phyloP scores from a whole-genome alignment of 352 stramenopile species.

The Phytopythium litorale region DNA sequence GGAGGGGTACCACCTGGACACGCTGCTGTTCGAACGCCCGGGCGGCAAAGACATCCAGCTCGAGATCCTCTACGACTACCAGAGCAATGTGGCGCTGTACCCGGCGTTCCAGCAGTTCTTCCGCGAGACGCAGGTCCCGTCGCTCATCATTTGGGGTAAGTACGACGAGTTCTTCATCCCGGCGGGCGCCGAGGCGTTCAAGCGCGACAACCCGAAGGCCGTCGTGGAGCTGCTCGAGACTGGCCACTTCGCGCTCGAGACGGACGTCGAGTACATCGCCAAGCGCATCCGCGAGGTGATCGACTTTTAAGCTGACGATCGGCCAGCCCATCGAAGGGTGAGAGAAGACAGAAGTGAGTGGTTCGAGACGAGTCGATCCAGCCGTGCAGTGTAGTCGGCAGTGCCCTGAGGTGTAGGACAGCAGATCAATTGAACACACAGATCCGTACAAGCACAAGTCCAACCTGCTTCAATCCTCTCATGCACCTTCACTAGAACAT shows the following conservation, averaged over 20 bases:
- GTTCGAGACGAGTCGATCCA: no score
- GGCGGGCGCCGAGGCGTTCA: background rate
- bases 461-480: no score
- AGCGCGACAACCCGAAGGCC: slow-evolving; percentile 4
- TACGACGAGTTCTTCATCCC: slow-evolving; percentile 4
- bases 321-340: background rate
- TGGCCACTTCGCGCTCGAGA: slow-evolving; percentile 3
- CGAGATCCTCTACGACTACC: slow-evolving; percentile 6
- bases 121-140: slow-evolving; percentile 1
- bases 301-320: background rate
- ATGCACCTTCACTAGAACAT: no score
- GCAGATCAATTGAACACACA: no score
- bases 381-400: no score
- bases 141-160: slow-evolving; percentile 6
- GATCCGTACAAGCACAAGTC: no score
- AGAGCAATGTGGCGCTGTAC: slow-evolving; percentile 1
- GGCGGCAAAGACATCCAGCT: slow-evolving; percentile 6
- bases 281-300: slow-evolving; percentile 6
- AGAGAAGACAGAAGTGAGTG: background rate
- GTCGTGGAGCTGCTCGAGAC: slow-evolving; percentile 4
- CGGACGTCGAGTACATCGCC: slow-evolving; percentile 6
- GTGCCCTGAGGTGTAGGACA: no score
- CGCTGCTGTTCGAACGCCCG: slow-evolving; percentile 4
- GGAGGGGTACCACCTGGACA: slow-evolving; percentile 2
- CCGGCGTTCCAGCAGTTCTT: slow-evolving; percentile 3